Evolutionary conservation across 352 stramenopile genomes (phyloP).

Genomic region (Phytophthora citricola): DNA sequence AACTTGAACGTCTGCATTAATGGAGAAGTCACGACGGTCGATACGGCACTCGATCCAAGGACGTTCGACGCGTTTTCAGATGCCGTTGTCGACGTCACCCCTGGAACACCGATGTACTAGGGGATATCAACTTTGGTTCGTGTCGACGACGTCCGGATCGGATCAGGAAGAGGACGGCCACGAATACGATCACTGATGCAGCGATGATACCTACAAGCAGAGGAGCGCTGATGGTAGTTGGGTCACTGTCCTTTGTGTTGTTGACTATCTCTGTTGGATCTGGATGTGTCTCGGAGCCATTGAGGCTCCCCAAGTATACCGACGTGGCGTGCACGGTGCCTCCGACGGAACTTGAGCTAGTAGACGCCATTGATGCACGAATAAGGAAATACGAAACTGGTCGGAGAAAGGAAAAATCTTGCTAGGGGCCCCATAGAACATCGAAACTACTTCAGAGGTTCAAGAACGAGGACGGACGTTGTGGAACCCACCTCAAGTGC

Average conservation of each 20-base stretch:
- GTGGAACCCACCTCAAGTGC: conserved; percentile 14
- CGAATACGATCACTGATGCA: conserved; percentile 18
- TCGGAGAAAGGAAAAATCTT: conserved; percentile 10
- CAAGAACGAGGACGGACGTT: conserved; percentile 1
- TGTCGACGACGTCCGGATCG: conserved; percentile 13
- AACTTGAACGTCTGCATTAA: conserved; percentile 32
- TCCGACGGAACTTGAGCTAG: conserved; percentile 18
- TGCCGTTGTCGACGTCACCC: conserved; percentile 26
- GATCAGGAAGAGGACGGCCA: conserved; percentile 26
- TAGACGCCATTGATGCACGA: conserved; percentile 25
- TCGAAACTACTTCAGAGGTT: conserved; percentile 5
- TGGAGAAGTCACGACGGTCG: conserved; percentile 23
- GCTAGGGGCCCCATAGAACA: conserved; percentile 9
- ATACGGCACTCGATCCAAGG: conserved; percentile 14
- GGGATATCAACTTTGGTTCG: conserved; percentile 21
- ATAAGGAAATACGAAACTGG: conserved; percentile 29
- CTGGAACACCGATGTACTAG: conserved; percentile 24
- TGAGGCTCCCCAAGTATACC: conserved; percentile 6
- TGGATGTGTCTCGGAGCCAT: conserved; percentile 4
- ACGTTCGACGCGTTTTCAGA: conserved; percentile 7
- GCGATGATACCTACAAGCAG: conserved; percentile 23
- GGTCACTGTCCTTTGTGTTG: background rate
- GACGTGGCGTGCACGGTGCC: conserved; percentile 1
- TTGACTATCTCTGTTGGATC: conserved; percentile 12
- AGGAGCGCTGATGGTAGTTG: conserved; percentile 7